Percentiles rank a stretch among this genome's conserved stretches.
These are phyloP conservation scores for Penicillium thymicola DNA, from an alignment of 2,329 filamentous ascomycete genomes.

Conservation along the genomic window DNA sequence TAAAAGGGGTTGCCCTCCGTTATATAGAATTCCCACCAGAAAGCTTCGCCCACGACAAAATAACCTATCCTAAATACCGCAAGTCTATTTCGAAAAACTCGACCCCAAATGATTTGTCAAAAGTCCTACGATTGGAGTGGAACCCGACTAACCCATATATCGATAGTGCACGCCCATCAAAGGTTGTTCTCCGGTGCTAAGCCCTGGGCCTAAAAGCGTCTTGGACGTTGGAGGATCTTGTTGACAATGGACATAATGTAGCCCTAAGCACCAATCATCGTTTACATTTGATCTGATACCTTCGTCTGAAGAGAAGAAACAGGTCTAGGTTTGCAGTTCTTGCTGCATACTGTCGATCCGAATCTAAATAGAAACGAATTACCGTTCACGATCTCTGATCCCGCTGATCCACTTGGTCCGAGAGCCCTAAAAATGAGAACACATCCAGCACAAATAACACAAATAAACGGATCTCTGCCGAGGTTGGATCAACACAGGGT, in stretches of 20 bases:
- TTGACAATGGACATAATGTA: background rate
- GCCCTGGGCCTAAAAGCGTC: background rate
- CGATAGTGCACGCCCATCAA: slow-evolving; percentile 3
- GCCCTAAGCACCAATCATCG: background rate
- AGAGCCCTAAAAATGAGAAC: slow-evolving; percentile 6
- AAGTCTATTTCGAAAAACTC: background rate
- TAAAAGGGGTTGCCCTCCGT: background rate
- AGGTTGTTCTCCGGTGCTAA: background rate
- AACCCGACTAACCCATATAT: slow-evolving; percentile 1
- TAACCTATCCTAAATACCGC: background rate
- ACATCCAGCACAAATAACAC: background rate
- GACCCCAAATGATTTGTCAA: slow-evolving; percentile 5
- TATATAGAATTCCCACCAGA: background rate
- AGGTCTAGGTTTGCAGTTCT: background rate
- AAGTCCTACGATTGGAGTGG: background rate
- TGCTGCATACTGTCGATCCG: slow-evolving; percentile 5
- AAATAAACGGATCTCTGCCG: background rate
- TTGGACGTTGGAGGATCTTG: background rate
- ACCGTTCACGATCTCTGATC: background rate
- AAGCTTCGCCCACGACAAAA: background rate
- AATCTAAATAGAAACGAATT: slow-evolving; percentile 3
- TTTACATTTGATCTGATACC: background rate
- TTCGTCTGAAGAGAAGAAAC: background rate
- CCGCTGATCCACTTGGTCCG: slow-evolving; percentile 2
- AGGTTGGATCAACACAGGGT: background rate